Percentiles rank a stretch among this genome's conserved stretches.
Evolutionary conservation across 345 rosid species (phyloP).

Genomic region (Populus davidiana): DNA sequence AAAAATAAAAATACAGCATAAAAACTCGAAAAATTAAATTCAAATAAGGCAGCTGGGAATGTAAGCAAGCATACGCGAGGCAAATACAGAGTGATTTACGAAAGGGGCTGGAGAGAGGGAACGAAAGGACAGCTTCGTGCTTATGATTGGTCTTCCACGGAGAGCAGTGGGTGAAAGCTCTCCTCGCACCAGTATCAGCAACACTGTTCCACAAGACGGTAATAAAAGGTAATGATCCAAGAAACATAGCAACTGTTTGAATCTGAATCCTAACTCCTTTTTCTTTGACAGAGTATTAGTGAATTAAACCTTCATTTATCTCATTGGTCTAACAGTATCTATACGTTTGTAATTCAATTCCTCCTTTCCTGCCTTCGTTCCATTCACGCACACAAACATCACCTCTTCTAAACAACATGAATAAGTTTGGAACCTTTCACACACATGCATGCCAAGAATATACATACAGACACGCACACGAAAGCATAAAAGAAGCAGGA

Average conservation of each 20-base stretch:
- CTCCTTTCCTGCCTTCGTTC: no score
- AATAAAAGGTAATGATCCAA: not conserved
- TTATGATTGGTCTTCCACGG: not conserved
- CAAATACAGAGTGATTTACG: not conserved
- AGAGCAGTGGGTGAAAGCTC: not conserved
- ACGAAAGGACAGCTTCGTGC: not conserved
- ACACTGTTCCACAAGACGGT: constrained; percentile 5
- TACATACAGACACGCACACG: no score
- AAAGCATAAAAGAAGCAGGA: no score
- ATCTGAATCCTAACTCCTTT: no score
- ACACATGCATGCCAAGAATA: no score
- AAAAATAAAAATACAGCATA: not conserved
- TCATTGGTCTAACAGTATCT: not conserved
- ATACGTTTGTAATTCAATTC: no score
- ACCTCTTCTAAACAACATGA: not conserved
- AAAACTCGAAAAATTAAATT: not conserved
- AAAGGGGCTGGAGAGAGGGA: not conserved
- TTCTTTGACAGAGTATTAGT: no score
- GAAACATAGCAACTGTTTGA: no score
- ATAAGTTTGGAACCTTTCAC: no score
- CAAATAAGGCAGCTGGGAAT: not conserved
- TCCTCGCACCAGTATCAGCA: not conserved
- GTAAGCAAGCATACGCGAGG: not conserved
- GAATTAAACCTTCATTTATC: not conserved
- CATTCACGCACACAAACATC: not conserved